Evolutionary conservation across 352 stramenopile species (phyloP).

Genomic region (Phytophthora vignae): DNA sequence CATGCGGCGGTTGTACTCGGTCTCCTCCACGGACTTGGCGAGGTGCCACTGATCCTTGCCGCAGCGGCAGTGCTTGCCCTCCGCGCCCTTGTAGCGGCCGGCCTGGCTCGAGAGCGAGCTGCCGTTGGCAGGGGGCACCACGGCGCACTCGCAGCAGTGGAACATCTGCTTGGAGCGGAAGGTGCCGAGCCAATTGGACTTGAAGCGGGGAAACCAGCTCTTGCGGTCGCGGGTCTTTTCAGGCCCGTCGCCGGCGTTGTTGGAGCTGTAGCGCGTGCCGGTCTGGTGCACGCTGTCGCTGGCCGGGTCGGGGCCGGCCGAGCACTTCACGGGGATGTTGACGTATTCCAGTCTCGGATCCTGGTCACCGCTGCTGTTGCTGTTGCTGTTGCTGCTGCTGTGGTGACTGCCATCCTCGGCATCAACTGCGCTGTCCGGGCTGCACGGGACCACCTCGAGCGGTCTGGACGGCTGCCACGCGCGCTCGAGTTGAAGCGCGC

Average conservation of each 20-base stretch:
- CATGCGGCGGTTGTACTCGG: constrained; percentile 87
- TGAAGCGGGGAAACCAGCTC: constrained; percentile 90
- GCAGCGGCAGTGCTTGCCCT: constrained; percentile 85
- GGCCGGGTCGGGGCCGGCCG: constrained; percentile 2
- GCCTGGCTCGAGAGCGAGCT: constrained; percentile 36
- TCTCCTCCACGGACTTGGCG: constrained; percentile 82
- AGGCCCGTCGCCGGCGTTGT: constrained; percentile 77
- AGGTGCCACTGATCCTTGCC: constrained; percentile 87
- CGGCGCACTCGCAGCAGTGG: constrained; percentile 82
- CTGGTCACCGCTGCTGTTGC: not conserved
- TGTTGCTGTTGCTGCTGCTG: not conserved
- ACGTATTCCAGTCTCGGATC: not conserved
- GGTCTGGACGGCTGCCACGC: not conserved
- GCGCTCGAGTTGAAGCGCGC: constrained; percentile 33
- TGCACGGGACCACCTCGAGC: not conserved
- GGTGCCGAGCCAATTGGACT: constrained; percentile 88
- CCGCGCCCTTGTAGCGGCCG: constrained; percentile 77
- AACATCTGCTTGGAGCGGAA: constrained; percentile 91
- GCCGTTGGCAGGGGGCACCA: constrained; percentile 41
- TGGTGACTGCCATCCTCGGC: not conserved
- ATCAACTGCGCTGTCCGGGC: not conserved
- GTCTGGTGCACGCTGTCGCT: constrained; percentile 65
- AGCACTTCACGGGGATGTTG: not conserved
- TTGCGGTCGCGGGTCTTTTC: constrained; percentile 90
- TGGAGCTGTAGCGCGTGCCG: constrained; percentile 71